phyloP scores from a whole-genome alignment of 139 green algal species.

The Chlamydomonas applanata region DNA sequence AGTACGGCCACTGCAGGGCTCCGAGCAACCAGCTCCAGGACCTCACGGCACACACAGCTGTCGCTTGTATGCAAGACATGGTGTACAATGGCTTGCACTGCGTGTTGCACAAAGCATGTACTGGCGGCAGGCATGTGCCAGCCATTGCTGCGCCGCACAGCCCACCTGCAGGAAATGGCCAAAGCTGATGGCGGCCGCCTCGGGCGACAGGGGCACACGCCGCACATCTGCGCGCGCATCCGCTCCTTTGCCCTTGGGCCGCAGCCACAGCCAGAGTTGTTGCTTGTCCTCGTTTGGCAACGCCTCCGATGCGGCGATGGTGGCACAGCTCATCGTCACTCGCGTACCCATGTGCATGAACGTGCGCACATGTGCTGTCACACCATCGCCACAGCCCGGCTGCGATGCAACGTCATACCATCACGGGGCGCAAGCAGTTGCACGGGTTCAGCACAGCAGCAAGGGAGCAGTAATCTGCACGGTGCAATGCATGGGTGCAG shows the following conservation, averaged over 20 bases:
- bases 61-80: too few relatives aligned
- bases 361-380: conserved; percentile 59
- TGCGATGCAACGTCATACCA: too few relatives aligned
- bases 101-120: too few relatives aligned
- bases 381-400: conserved; percentile 56
- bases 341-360: conserved; percentile 67
- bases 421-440: too few relatives aligned
- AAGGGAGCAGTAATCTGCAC: not conserved
- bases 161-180: conserved; percentile 61
- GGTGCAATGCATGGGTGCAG: too few relatives aligned
- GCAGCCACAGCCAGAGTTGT: conserved; percentile 79
- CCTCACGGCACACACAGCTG: too few relatives aligned
- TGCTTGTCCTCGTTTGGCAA: conserved; percentile 61
- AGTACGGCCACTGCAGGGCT: too few relatives aligned
- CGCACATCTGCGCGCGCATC: conserved; percentile 11
- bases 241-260: conserved; percentile 51
- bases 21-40: too few relatives aligned
- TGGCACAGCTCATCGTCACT: conserved; percentile 54
- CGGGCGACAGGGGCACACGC: conserved; percentile 62
- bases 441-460: too few relatives aligned
- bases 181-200: conserved; percentile 71
- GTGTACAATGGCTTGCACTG: too few relatives aligned
- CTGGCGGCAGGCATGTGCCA: too few relatives aligned
- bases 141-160: too few relatives aligned
- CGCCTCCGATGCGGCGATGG: conserved; percentile 30